Base-by-base conservation (phyloP, 2,329 filamentous ascomycete genomes). In the Thielaviopsis euricoi region DNA sequence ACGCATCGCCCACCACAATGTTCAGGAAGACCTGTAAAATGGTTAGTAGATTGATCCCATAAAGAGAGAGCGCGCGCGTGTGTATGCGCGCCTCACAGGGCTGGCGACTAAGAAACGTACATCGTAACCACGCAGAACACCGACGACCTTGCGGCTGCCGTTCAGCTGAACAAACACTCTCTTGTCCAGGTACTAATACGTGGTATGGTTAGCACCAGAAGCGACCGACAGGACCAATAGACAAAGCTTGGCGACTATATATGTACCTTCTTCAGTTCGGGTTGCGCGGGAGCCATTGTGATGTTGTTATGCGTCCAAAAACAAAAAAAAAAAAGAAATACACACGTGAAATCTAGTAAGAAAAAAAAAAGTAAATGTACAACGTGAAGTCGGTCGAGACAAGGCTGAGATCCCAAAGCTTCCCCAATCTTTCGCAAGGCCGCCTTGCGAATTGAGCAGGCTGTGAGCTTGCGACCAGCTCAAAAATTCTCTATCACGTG, bases 91-190 rank as follows among this genome's bases (percentile, higher is more conserved):
- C 25, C 23, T 23, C 21, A 37, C 6, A 17, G n/a, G 13, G 22
- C 7, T 40, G 17, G 17, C 17, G 37, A 9, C 1, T 23, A n/a
- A 19, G n/a, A 6, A 53, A 67, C 85, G 64, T 74, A 96, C 93
- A 82, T 98, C 93, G 72, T 97, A 98, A 61, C 93, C 93, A 63
- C 93, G 85, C 60, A 98, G 80, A 55, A 95, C 81, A 58, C 94
- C 93, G 70, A 95, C 89, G 62, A 98, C 91, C 74, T 95, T 97
- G 71, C 93, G 87, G 72, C 90, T 95, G 68, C 93, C 93, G 73
- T 98, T 98, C 57, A 98, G 77, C 73, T 98, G 91, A 64, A 97
- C 89, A 72, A 96, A 95, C 68, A 98, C 81, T 74, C 91, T 82
- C 82, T 98, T 98, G 79, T 98, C 93, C 74, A 98, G 89, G 74